Base-by-base conservation (phyloP, 805 yeast species). In the Sugiyamaella mastotermitis region DNA sequence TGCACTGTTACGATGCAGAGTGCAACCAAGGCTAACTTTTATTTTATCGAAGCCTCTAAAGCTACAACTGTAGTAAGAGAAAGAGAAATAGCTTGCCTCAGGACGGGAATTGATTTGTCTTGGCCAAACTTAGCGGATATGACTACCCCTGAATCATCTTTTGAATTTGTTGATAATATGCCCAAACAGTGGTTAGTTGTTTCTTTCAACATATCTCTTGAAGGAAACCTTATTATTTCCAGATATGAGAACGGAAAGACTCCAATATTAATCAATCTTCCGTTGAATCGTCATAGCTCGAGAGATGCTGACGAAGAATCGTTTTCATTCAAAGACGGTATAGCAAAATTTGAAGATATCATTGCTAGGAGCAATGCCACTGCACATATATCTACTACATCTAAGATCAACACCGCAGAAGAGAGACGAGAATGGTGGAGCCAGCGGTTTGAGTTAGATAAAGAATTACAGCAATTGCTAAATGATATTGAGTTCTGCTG, bases 371-470 rank as follows among this genome's bases (percentile, higher is more conserved):
- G 90, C 54, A 77, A 83, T 46, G 49, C 56, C 3, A 73, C 85
- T 0, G 80, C 90, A 0, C 68, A 72, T 15, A 42, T 58, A 1
- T 74, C 70, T 23, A 66, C 72, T 1, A 78, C 86, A 0, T 63
- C 74, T 0, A 53, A 50, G 1, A 73, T 83, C 1, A 63, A 54
- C 3, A 69, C 85, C 0, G 67, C 71, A 31, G 80, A 76, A 29
- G 81, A 78, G 21, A 66, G 86, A 35, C 70, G 68, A 32, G 46
- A 62, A 5, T 90, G 97, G 96, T 92, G 97, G 95, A 67, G 68
- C 28, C 62, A 64, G 20, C 63, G 97, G 34, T 74, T 73, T 39
- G 60, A 57, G 0, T 61, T 87, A 13, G 96, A 90, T 56, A 55
- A 63, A 7, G 58, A 69, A 33, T 52, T 90, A 37, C 56, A 69